These are phyloP conservation scores for Glomus cerebriforme DNA, from an alignment of 192 early-diverging fungal genomes.

Conservation along the genomic window DNA sequence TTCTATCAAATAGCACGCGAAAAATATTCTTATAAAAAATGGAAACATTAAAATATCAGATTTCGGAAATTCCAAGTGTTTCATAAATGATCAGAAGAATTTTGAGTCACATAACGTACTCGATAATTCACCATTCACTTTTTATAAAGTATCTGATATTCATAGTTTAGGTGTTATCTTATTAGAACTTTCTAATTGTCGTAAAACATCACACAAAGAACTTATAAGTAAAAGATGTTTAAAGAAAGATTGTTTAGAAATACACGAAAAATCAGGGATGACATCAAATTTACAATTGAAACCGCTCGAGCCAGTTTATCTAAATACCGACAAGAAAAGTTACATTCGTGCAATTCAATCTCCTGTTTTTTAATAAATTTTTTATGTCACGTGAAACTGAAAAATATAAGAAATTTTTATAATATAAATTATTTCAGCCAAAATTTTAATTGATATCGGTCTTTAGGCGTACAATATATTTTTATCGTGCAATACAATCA, in stretches of 20 bases:
- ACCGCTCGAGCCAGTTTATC: neutral
- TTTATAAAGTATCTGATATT: neutral
- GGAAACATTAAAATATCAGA: neutral
- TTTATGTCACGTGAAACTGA: too few relatives aligned
- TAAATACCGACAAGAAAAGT: neutral
- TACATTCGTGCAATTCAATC: too few relatives aligned
- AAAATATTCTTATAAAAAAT: neutral
- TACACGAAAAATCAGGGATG: neutral
- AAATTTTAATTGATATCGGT: too few relatives aligned
- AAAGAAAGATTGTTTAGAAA: neutral
- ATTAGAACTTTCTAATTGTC: neutral
- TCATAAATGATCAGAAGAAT: neutral
- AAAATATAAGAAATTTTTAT: too few relatives aligned
- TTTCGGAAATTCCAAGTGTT: neutral
- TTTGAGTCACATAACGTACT: neutral
- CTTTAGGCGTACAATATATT: too few relatives aligned
- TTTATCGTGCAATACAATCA: too few relatives aligned
- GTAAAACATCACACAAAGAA: neutral
- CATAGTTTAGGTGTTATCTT: neutral
- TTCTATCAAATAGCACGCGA: neutral
- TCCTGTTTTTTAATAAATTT: too few relatives aligned
- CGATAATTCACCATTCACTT: neutral
- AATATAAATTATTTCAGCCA: too few relatives aligned
- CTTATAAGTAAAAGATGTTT: neutral
- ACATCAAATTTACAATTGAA: neutral